These are phyloP conservation scores for Tetrastigma voinierianum DNA, from an alignment of 164 flowering plant genomes.

Conservation along the genomic window DNA sequence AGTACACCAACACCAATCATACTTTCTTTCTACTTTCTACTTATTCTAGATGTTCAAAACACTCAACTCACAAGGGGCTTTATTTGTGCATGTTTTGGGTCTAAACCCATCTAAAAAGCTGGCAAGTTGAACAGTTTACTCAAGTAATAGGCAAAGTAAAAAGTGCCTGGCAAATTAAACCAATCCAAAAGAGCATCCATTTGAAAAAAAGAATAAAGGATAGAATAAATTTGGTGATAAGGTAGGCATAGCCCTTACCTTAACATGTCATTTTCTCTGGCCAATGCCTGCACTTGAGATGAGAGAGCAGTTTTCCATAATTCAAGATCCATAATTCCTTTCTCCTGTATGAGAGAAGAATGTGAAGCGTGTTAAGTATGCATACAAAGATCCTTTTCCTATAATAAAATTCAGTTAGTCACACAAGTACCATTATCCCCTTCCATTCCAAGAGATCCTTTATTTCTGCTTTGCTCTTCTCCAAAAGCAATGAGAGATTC, in stretches of 20 bases:
- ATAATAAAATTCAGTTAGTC: neutral
- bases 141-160: too few relatives aligned
- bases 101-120: too few relatives aligned
- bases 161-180: neutral
- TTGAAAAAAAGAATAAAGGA: neutral
- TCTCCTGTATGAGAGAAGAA: conserved; percentile 41
- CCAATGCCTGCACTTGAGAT: conserved; percentile 47
- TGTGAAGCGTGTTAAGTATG: conserved; percentile 2
- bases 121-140: too few relatives aligned
- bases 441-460: conserved; percentile 58
- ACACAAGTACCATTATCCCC: conserved; percentile 41
- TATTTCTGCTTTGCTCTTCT: conserved; percentile 43
- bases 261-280: conserved; percentile 45
- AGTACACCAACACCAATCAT: too few relatives aligned
- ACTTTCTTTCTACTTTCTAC: too few relatives aligned
- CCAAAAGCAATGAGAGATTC: conserved; percentile 40
- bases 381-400: neutral
- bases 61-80: too few relatives aligned
- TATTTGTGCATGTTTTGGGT: too few relatives aligned
- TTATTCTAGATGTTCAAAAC: too few relatives aligned
- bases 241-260: conserved; percentile 43
- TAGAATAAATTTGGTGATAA: neutral
- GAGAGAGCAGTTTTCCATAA: conserved; percentile 59
- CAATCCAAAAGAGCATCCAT: neutral
- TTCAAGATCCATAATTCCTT: conserved; percentile 31